Evolutionary conservation across 176 grass and related monocot species (phyloP), one percentile per base, ranked within the genome.

Genomic region (Carex pumila): DNA sequence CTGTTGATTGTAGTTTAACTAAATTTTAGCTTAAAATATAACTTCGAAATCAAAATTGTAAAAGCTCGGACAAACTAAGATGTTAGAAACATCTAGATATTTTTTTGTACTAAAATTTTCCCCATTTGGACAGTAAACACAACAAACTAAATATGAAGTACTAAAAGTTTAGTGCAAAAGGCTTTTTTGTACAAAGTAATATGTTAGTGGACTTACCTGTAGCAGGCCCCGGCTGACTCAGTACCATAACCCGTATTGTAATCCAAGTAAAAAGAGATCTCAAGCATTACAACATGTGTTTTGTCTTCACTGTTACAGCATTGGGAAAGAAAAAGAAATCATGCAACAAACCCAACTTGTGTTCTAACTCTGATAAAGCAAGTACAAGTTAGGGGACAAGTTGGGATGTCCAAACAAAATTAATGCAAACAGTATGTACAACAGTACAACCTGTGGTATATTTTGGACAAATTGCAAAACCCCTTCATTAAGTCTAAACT

Each of bases 381-480:
- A 54, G 72, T 76, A 76, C 72, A 77, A 32, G 49, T 32, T 77
- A 77, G 72, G 72, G 32, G 12, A 55, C 72, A 77, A 77, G 72
- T 77, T 56, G 72, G 50, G 72, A 77, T 34, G 22, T 77, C 50
- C 49, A 31, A 29, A 77, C 50, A 56, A 43, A 70, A 43, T 7
- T 19, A 32, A 13, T n/a, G 7, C 67, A 70, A 70, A n/a, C 8
- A 19, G 31, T 77, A 77, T 77, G 50, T 77, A 77, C 72, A 77
- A 77, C 22, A 30, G 7, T 53, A 75, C 22, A 17, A 77, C 72
- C 50, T 4, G 13, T 15, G 14, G 19, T 53, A 53, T 75, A 74
- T 52, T 75, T 29, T 56, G 22, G 4, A 56, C 21, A 32, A 32
- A 56, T 52, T 77, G 49, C 50, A 32, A 15, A 32, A 32, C 49